Evolutionary conservation across 2,329 filamentous ascomycete species (phyloP), one percentile per base, ranked within the genome.

Genomic region (Phialemoniopsis sp.): DNA sequence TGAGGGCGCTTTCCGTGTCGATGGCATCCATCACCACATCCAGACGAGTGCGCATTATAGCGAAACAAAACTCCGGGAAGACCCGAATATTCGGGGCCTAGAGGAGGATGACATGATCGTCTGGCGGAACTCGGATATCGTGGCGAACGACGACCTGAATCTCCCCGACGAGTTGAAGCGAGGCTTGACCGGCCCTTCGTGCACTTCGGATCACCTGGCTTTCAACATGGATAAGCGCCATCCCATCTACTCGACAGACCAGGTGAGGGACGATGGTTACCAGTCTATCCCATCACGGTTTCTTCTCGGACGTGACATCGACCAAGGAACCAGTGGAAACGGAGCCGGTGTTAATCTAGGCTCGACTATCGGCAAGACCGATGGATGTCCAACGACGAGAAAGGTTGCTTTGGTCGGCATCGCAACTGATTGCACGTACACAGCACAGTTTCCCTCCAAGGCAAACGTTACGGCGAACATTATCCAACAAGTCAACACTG

Each of bases 361-460:
- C 28, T 75, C 68, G 28, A 88, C 80, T 18, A 95, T 98, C 56
- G 93, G 93, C 35, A 84, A 78, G 43, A 86, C 85, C 1, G 58
- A 66, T n/a, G 93, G 93, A 37, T 98, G 93, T 58, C 91, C 91
- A 6, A 82, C 75, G 1, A 91, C 89, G n/a, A 81, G 89, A 49
- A 94, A 87, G 62, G 89, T 98, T 14, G 93, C 93, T 1, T 73
- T 97, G 31, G 80, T 98, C 17, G 93, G 93, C 19, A 81, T 97
- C 29, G 93, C 89, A 8, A 93, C 89, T 0, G 93, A 98, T 61
- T 98, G 93, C 68, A 87, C 80, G 8, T 97, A 97, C 58, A 89
- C 83, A 30, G 70, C 68, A 3, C 72, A 73, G 4, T 94, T 96
- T 59, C 76, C 82, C 45, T 76, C 73, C 16, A 76, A 76, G 32